Base-by-base conservation (phyloP, 2,329 filamentous ascomycete genomes). In the Penicillium sp. region DNA sequence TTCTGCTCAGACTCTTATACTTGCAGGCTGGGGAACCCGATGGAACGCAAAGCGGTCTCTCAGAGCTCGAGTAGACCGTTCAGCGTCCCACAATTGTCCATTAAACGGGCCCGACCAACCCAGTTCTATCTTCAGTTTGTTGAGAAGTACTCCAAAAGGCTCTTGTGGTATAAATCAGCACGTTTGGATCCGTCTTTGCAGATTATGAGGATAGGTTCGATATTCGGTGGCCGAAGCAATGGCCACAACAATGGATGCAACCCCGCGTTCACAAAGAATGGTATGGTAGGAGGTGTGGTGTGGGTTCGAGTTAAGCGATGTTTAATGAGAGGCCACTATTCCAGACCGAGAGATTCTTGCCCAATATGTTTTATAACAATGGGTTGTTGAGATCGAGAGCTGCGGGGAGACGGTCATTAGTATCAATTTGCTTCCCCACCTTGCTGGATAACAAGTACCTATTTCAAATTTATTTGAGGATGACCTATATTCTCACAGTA, bases 41-140 rank as follows among this genome's bases (percentile, higher is more conserved):
- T 78, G 76, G 76, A 79, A 79, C 76, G 77, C 77, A 77, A 78
- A 77, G 72, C 74, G 74, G 75, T 73, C 76, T 78, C 77, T 78
- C 77, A 75, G 57, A 64, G 58, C 50, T 66, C 65, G 77, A 79
- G 77, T 66, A 74, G 75, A 78, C 75, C 75, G 74, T 77, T 77
- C 66, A 62, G 76, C 76, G 75, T 78, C 75, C 77, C 77, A 78
- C 75, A 76, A 72, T 70, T 71, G 67, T 73, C 73, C 75, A 77
- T 78, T 62, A 69, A 69, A 59, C 37, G 47, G 56, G 56, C 55
- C 59, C 60, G 51, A 47, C 55, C 60, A 68, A 63, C 60, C 59
- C 53, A 37, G 26, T 50, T 53, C 8, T 46, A 41, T 47, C 46
- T 48, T 41, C 22, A 26, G 30, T 19, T 10, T 33, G 38, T n/a